Conservation (phyloP, 495 filamentous ascomycete species). For the Penicillium parvum region DNA sequence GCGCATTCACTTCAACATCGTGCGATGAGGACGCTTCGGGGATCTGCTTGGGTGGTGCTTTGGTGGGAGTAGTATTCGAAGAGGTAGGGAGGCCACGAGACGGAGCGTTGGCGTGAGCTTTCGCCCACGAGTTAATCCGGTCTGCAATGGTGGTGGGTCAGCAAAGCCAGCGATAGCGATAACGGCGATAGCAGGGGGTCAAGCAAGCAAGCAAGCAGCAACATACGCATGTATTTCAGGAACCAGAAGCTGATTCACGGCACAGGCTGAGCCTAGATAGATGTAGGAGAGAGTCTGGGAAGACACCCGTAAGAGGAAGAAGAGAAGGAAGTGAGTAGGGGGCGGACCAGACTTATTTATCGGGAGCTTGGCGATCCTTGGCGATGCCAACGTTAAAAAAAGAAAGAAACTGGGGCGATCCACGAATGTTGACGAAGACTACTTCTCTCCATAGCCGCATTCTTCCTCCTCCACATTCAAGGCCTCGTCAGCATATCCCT, state of each 20-base stretch:
- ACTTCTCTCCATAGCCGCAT: slow-evolving; percentile 6
- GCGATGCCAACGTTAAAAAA: slow-evolving; percentile 6
- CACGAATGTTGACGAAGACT: slow-evolving; percentile 7
- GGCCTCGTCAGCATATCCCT: slow-evolving; percentile 9
- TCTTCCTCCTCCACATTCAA: neutral
- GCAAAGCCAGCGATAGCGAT: too few relatives aligned
- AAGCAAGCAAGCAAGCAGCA: neutral
- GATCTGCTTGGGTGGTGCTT: slow-evolving; percentile 4
- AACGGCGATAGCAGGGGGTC: too few relatives aligned
- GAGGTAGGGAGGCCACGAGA: slow-evolving; percentile 11
- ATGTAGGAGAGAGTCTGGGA: slow-evolving; percentile 2
- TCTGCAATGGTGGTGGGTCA: slow-evolving; percentile 27
- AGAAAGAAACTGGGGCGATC: slow-evolving; percentile 7
- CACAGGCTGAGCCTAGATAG: slow-evolving; percentile 9
- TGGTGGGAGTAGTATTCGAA: slow-evolving; percentile 6
- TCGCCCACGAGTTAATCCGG: slow-evolving; percentile 48
- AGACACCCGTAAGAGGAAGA: neutral
- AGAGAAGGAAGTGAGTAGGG: slow-evolving; percentile 1
- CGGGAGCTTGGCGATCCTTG: slow-evolving; percentile 16
- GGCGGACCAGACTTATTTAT: slow-evolving; percentile 12
- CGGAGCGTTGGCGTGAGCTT: slow-evolving; percentile 48
- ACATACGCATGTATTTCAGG: slow-evolving; percentile 45
- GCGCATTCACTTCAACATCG: slow-evolving; percentile 38
- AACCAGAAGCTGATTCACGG: slow-evolving; percentile 22
- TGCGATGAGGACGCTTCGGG: slow-evolving; percentile 3